Evolutionary conservation across 352 stramenopile genomes (phyloP).

Genomic region (Poterioochromonas sp.): DNA sequence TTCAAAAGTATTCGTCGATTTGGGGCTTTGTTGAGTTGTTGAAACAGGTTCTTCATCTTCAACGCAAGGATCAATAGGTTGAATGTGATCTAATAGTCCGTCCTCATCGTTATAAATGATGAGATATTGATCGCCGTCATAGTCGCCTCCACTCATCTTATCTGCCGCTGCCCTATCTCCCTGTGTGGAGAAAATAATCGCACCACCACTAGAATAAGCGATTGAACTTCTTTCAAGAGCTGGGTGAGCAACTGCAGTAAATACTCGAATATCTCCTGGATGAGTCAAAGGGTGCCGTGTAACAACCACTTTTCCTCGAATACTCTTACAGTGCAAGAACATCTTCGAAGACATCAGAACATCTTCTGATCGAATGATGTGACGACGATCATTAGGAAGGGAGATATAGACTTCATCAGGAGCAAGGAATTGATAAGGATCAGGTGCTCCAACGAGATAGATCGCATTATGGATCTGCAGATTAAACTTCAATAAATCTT

Average conservation of each 20-base stretch:
- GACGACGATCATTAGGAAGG: background rate
- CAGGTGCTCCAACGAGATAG: constrained; percentile 18
- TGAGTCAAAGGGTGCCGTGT: background rate
- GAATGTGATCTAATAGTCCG: background rate
- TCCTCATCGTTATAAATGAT: constrained; percentile 6
- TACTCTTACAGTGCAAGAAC: no score
- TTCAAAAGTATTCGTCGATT: background rate
- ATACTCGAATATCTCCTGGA: constrained; percentile 3
- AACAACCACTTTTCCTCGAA: constrained; percentile 8
- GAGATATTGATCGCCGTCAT: constrained; percentile 9
- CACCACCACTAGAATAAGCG: background rate
- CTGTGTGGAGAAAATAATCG: constrained; percentile 23
- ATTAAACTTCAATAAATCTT: background rate
- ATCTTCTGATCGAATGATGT: background rate
- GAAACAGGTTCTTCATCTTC: background rate
- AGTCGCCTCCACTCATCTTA: constrained; percentile 26
- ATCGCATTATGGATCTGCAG: background rate
- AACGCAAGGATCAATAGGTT: background rate
- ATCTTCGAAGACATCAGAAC: no score
- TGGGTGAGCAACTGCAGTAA: background rate
- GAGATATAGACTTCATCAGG: constrained; percentile 8
- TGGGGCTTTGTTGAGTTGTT: background rate
- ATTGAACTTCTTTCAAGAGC: background rate
- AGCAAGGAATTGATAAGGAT: background rate
- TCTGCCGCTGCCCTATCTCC: background rate